Evolutionary conservation across 176 grass and related monocot genomes (phyloP).

Genomic region (Tuctoria greenei): DNA sequence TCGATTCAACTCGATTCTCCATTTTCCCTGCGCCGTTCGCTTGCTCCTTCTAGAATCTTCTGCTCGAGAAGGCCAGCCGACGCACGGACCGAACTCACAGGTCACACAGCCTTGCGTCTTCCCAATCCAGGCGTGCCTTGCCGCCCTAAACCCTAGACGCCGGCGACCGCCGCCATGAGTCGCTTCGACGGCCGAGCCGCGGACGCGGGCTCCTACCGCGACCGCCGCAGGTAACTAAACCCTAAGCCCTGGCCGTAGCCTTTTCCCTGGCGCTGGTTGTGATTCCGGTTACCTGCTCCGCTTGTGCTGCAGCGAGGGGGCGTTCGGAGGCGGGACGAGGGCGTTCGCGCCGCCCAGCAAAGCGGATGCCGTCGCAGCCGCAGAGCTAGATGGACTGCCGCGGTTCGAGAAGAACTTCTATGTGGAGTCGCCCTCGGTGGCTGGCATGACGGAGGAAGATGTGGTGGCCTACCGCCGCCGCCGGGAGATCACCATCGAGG

Average conservation of each 20-base stretch:
- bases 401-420: constrained; percentile 98
- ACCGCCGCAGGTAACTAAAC: constrained; percentile 59
- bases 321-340: constrained; percentile 58
- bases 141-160: constrained; percentile 36
- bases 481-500: constrained; percentile 82
- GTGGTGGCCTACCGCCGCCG: constrained; percentile 76
- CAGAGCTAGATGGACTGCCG: constrained; percentile 80
- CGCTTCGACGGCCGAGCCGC: constrained; percentile 79
- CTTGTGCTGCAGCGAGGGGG: constrained; percentile 55
- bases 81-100: not conserved
- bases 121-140: not conserved
- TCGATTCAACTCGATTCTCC: constrained; percentile 11
- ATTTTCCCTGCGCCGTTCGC: not conserved
- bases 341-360: constrained; percentile 58
- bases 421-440: constrained; percentile 70
- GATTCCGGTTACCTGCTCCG: not conserved
- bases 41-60: constrained; percentile 27
- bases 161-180: constrained; percentile 61
- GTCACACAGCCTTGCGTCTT: not conserved
- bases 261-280: not conserved
- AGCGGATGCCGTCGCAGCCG: constrained; percentile 39
- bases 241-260: not conserved
- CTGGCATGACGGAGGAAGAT: constrained; percentile 69
- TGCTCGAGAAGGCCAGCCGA: not conserved
- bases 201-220: constrained; percentile 84